Evolutionary conservation across 139 green algal genomes (phyloP).

Genomic region (Tetradesmus obliquus): DNA sequence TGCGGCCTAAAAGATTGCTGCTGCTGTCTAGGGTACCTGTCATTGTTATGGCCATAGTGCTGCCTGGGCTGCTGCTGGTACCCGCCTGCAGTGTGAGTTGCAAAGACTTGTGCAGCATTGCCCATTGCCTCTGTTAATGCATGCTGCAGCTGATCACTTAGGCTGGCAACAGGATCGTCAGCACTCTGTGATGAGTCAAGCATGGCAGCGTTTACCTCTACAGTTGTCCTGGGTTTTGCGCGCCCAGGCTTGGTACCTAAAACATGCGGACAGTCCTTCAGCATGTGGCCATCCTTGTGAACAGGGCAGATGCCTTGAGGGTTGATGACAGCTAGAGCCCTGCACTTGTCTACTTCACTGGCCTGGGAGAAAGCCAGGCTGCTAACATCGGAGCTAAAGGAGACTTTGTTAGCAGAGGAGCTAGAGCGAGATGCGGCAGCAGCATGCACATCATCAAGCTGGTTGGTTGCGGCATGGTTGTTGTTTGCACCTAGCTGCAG

Average conservation of each 20-base stretch:
- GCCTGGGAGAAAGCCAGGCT: not conserved
- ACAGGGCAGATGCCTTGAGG: not conserved
- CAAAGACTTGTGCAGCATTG: not conserved
- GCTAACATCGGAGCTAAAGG: not conserved
- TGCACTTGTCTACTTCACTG: not conserved
- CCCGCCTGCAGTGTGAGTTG: not conserved
- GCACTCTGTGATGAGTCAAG: not conserved
- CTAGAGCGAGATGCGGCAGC: not conserved
- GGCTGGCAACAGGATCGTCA: not conserved
- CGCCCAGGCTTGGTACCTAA: not conserved
- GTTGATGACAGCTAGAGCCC: not conserved
- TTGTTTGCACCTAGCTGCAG: not conserved
- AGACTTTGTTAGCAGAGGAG: not conserved
- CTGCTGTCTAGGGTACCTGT: not conserved
- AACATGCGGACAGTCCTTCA: not conserved
- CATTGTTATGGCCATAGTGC: not conserved
- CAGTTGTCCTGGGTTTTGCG: not conserved
- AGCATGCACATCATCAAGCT: not conserved
- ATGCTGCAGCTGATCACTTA: not conserved
- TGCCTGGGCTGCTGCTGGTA: not conserved
- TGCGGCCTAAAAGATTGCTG: not conserved
- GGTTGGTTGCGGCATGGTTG: not conserved
- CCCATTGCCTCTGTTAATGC: not conserved
- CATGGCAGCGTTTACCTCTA: not conserved
- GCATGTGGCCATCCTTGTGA: not conserved